Percentiles rank a stretch among this genome's conserved stretches.
phyloP scores from a whole-genome alignment of 2,329 filamentous ascomycete species.

The Fusarium austroafricanum region DNA sequence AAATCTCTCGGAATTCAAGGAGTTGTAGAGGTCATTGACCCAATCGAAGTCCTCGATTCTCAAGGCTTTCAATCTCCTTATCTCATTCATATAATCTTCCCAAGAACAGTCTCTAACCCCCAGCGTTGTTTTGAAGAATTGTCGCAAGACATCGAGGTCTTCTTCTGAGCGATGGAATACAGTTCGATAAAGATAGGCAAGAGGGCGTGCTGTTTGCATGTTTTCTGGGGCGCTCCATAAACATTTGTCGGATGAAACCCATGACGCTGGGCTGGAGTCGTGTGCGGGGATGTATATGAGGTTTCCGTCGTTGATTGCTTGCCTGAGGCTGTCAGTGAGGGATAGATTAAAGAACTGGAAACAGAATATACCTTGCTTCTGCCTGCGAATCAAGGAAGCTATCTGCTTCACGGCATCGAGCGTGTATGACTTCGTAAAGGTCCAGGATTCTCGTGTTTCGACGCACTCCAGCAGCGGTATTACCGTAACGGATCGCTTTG shows the following conservation, averaged over 20 bases:
- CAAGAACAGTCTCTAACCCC: conserved; percentile 26
- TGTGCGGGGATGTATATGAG: conserved; percentile 28
- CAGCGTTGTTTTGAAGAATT: conserved; percentile 33
- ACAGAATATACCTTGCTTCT: conserved; percentile 16
- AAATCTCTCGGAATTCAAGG: not conserved
- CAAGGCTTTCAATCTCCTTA: conserved; percentile 21
- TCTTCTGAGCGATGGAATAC: conserved; percentile 7
- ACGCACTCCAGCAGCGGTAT: conserved; percentile 12
- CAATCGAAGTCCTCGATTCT: conserved; percentile 31
- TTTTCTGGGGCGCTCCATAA: conserved; percentile 33
- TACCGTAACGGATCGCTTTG: conserved; percentile 4
- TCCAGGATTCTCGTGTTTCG: conserved; percentile 16
- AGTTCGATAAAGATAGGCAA: conserved; percentile 29
- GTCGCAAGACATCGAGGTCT: conserved; percentile 24
- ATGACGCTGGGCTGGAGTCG: conserved; percentile 4
- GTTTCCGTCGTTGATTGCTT: not conserved
- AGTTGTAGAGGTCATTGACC: conserved; percentile 22
- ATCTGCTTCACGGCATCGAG: conserved; percentile 29
- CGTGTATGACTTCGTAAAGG: conserved; percentile 35
- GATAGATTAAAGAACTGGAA: accelerated
- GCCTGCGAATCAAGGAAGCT: conserved; percentile 8
- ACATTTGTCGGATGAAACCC: conserved; percentile 17
- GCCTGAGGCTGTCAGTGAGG: conserved; percentile 2
- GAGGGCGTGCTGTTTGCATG: conserved; percentile 31
- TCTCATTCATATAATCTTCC: conserved; percentile 28